Percentiles rank a stretch among this genome's conserved stretches.
phyloP scores from a whole-genome alignment of 805 yeast species.

The Pichia kluyveri region DNA sequence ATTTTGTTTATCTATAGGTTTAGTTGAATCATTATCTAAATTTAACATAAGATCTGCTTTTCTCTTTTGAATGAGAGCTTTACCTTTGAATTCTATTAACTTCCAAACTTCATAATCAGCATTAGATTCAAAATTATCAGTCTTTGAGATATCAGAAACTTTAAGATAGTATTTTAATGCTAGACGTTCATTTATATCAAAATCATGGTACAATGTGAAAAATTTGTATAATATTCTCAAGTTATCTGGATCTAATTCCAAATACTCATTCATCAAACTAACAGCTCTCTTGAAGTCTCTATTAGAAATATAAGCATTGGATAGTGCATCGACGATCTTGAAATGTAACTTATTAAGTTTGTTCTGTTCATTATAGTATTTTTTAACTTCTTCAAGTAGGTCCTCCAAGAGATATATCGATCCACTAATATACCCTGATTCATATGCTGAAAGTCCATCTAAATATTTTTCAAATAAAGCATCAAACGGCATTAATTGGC shows the following conservation, averaged over 20 bases:
- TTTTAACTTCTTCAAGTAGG: background rate
- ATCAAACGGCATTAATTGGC: background rate
- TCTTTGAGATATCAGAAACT: background rate
- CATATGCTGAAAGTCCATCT: background rate
- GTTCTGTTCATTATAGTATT: too few species aligned
- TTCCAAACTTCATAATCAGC: background rate
- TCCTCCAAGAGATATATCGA: constrained; percentile 1
- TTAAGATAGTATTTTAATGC: constrained; percentile 3
- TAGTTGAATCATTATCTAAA: background rate
- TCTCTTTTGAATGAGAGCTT: background rate
- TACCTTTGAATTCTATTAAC: background rate
- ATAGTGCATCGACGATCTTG: background rate
- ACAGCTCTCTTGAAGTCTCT: background rate
- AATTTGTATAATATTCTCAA: constrained; percentile 2
- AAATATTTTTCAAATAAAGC: background rate
- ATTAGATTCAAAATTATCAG: background rate
- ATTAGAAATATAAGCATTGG: background rate
- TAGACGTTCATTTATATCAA: constrained; percentile 5
- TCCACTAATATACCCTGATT: background rate
- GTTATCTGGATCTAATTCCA: constrained; percentile 5
- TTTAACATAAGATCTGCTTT: background rate
- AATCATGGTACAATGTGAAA: constrained; percentile 1
- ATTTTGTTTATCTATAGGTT: constrained; percentile 1
- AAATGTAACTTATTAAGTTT: constrained; percentile 1
- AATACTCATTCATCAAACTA: background rate